Percentiles rank a stretch among this genome's conserved stretches.
These are phyloP conservation scores for Colletotrichum godetiae DNA, from an alignment of 2,329 filamentous ascomycete species.

Conservation along the genomic window DNA sequence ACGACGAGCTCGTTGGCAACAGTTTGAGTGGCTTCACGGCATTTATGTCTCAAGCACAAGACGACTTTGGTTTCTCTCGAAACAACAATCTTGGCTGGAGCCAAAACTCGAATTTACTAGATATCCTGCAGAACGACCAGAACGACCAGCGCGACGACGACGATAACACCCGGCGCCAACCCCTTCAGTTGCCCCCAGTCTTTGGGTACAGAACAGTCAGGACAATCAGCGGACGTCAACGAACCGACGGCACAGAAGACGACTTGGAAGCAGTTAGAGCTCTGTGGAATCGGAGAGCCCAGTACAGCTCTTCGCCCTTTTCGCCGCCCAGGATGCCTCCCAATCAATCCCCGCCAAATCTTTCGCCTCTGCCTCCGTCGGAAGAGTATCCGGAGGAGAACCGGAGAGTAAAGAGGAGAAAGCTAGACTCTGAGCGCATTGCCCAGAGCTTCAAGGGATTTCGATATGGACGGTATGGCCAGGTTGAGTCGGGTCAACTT, in stretches of 20 bases:
- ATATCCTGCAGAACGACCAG: slow-evolving; percentile 30
- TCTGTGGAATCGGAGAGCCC: slow-evolving; percentile 33
- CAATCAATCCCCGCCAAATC: slow-evolving; percentile 43
- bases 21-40: slow-evolving; percentile 26
- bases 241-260: slow-evolving; percentile 28
- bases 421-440: slow-evolving; percentile 73
- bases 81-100: slow-evolving; percentile 4
- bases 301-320: slow-evolving; percentile 34
- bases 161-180: slow-evolving; percentile 11
- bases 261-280: slow-evolving; percentile 35
- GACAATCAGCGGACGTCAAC: slow-evolving; percentile 25
- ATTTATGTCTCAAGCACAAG: slow-evolving; percentile 24
- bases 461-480: slow-evolving; percentile 87
- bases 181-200: slow-evolving; percentile 22
- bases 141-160: slow-evolving; percentile 30
- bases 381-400: slow-evolving; percentile 57
- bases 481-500: slow-evolving; percentile 84
- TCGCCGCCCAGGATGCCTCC: slow-evolving; percentile 41
- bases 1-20: slow-evolving; percentile 34
- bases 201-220: slow-evolving; percentile 15
- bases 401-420: slow-evolving; percentile 74
- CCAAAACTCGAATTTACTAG: neutral
- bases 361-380: slow-evolving; percentile 49
- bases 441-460: slow-evolving; percentile 66
- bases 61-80: slow-evolving; percentile 13